Percentiles rank a stretch among this genome's conserved stretches.
Conservation (phyloP, 1,284 basidiomycete genomes). For the Ceratobasidium sp. region DNA sequence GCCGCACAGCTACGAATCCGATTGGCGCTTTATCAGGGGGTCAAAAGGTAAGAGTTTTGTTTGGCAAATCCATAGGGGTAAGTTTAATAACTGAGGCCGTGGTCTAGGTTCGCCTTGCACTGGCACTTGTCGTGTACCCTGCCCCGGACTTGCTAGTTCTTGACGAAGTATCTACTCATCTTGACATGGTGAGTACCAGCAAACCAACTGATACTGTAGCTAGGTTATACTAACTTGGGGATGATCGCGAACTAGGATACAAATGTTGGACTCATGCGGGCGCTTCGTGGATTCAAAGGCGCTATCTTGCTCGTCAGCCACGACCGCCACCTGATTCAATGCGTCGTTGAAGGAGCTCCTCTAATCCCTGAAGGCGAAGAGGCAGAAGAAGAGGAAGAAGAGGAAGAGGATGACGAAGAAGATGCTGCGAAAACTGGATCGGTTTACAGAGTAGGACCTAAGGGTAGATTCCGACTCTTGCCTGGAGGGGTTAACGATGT, state of each 20-base stretch:
- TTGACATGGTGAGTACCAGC: slow-evolving; percentile 63
- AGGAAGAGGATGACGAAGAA: slow-evolving; percentile 54
- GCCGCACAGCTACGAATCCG: slow-evolving; percentile 63
- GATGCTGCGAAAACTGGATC: slow-evolving; percentile 55
- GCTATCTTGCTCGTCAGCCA: slow-evolving; percentile 77
- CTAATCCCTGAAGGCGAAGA: slow-evolving; percentile 50
- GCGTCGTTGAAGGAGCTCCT: slow-evolving; percentile 59
- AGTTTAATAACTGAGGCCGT: background rate
- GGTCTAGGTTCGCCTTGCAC: slow-evolving; percentile 60
- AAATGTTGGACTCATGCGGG: slow-evolving; percentile 70
- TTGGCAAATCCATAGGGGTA: slow-evolving; percentile 46
- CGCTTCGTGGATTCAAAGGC: slow-evolving; percentile 69
- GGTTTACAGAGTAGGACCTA: slow-evolving; percentile 61
- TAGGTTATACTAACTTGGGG: background rate
- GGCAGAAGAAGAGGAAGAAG: slow-evolving; percentile 52
- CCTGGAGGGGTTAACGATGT: slow-evolving; percentile 61
- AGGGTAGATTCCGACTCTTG: slow-evolving; percentile 60
- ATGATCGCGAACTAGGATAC: slow-evolving; percentile 58
- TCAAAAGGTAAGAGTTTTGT: slow-evolving; percentile 64
- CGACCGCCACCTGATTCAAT: slow-evolving; percentile 65
- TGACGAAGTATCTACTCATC: slow-evolving; percentile 79
- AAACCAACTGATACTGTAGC: background rate
- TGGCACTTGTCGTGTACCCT: slow-evolving; percentile 64
- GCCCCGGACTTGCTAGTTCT: slow-evolving; percentile 69
- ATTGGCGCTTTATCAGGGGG: slow-evolving; percentile 69